A percentile compares a stretch with the other conserved stretches of the same genome.
These are phyloP conservation scores for Alternaria sp. DNA, from an alignment of 2,329 filamentous ascomycete genomes.

Conservation along the genomic window DNA sequence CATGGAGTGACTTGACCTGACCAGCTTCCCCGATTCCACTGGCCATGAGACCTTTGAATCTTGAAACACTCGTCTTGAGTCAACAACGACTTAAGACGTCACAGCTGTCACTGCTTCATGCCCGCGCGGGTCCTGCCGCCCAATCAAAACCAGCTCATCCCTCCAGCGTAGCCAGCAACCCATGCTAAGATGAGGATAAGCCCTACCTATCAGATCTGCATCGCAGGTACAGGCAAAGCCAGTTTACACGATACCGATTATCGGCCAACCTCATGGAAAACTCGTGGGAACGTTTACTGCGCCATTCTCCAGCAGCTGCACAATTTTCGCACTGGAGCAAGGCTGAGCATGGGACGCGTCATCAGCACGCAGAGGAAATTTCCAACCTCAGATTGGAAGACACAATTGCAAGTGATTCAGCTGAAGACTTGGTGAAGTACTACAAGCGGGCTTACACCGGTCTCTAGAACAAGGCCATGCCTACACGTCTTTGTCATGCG, in stretches of 20 bases:
- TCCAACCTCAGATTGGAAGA: neutral
- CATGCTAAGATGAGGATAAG: neutral
- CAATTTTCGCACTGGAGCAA: neutral
- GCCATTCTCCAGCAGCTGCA: neutral
- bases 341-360: conserved; percentile 4
- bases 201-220: conserved; percentile 1
- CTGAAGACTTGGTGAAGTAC: neutral
- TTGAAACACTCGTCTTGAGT: conserved; percentile 9
- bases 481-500: neutral
- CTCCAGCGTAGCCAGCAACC: conserved; percentile 1
- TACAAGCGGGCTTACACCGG: conserved; percentile 5
- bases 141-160: conserved; percentile 1
- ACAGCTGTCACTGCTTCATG: conserved; percentile 18
- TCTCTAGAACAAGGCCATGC: neutral
- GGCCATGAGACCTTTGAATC: neutral
- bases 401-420: neutral
- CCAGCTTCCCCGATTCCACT: neutral
- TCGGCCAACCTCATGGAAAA: conserved; percentile 1
- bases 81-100: conserved; percentile 14
- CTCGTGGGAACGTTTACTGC: conserved; percentile 1
- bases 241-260: neutral
- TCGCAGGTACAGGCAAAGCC: neutral
- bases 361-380: neutral
- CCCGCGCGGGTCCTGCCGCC: conserved; percentile 12
- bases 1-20: neutral